phyloP scores from a whole-genome alignment of 1,284 basidiomycete species.

The Mycena citricolor region DNA sequence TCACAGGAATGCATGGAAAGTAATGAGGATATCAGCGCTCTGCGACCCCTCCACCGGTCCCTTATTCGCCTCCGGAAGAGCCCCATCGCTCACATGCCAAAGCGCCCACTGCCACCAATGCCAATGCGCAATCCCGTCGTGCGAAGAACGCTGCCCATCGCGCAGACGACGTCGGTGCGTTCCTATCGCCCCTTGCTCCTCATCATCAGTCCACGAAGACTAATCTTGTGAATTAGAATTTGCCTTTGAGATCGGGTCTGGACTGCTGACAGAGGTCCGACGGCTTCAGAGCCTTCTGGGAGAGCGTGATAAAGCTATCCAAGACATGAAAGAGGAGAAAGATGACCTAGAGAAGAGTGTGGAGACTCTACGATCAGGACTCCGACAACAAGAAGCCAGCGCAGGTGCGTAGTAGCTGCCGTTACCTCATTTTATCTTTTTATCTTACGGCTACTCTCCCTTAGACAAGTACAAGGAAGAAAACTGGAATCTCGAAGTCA shows the following conservation, averaged over 20 bases:
- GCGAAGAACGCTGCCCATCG: slow-evolving; percentile 85
- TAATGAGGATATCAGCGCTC: slow-evolving; percentile 1
- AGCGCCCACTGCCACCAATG: slow-evolving; percentile 48
- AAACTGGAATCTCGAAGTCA: slow-evolving; percentile 98
- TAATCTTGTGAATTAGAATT: slow-evolving; percentile 61
- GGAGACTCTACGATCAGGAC: slow-evolving; percentile 67
- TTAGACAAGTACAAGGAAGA: slow-evolving; percentile 90
- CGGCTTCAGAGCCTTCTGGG: slow-evolving; percentile 83
- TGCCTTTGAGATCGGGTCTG: slow-evolving; percentile 93
- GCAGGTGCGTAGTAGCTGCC: slow-evolving; percentile 53
- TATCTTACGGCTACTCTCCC: slow-evolving; percentile 9
- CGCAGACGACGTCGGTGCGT: slow-evolving; percentile 80
- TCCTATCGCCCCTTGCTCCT: slow-evolving; percentile 9
- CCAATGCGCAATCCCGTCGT: slow-evolving; percentile 71
- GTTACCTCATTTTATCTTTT: slow-evolving; percentile 9
- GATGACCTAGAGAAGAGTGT: slow-evolving; percentile 78
- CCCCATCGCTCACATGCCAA: slow-evolving; percentile 39
- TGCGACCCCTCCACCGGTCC: slow-evolving; percentile 35
- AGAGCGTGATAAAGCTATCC: slow-evolving; percentile 86
- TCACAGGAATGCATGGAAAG: neutral
- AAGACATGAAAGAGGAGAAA: slow-evolving; percentile 85
- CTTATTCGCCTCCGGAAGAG: slow-evolving; percentile 36
- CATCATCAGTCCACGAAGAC: slow-evolving; percentile 11
- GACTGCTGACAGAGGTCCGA: slow-evolving; percentile 84
- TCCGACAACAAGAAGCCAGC: slow-evolving; percentile 76